phyloP scores from a whole-genome alignment of 148 eudicot species.

The Rheum nobile region DNA sequence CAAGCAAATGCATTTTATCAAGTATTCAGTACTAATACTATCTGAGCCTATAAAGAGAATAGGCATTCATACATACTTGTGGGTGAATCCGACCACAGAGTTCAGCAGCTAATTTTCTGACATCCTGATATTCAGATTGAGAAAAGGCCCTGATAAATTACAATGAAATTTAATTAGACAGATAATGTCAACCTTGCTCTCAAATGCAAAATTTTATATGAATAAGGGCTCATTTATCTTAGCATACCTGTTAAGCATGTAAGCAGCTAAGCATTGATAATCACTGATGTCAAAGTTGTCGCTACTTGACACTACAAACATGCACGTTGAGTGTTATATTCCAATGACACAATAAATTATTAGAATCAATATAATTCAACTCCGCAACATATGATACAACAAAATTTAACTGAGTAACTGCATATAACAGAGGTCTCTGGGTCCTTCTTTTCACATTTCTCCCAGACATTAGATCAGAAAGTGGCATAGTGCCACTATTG shows the following conservation, averaged over 20 bases:
- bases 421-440: background rate
- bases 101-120: slow-evolving; percentile 79
- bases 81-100: slow-evolving; percentile 81
- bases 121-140: slow-evolving; percentile 59
- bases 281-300: slow-evolving; percentile 1
- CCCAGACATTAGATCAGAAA: background rate
- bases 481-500: background rate
- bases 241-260: background rate
- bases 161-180: background rate
- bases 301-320: background rate
- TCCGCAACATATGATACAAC: background rate
- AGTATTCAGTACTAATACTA: background rate
- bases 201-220: background rate
- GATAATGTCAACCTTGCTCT: background rate
- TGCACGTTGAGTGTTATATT: background rate
- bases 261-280: background rate
- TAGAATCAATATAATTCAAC: background rate
- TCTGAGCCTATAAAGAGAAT: background rate
- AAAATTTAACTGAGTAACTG: background rate
- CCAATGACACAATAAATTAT: background rate
- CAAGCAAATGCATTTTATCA: background rate
- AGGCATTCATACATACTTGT: slow-evolving; percentile 26
- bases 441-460: background rate
- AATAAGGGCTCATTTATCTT: background rate
- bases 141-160: slow-evolving; percentile 43